Conservation (phyloP, 169 alveolate genomes). For the Cryptosporidium meleagridis region DNA sequence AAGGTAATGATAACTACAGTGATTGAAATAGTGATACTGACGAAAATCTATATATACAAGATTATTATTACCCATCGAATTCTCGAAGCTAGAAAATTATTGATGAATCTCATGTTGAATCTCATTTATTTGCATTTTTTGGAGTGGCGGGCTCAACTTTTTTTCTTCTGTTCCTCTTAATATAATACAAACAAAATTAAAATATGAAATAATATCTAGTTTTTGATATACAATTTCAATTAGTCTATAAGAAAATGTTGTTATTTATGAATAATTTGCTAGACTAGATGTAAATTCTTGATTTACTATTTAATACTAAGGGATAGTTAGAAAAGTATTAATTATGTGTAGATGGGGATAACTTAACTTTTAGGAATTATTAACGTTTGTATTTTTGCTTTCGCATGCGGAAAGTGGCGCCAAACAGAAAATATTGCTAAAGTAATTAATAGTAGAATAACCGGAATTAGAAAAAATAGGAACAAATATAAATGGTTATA, state of each 20-base stretch:
- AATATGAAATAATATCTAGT: no score
- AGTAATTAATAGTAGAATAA: neutral
- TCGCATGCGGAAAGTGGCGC: conserved; percentile 11
- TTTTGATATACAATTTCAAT: no score
- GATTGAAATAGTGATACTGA: neutral
- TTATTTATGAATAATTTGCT: neutral
- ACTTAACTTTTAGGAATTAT: no score
- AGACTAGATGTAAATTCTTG: no score
- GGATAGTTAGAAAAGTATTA: no score
- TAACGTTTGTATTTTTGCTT: no score
- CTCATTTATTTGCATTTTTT: neutral
- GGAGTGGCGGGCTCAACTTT: neutral
- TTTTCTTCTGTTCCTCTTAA: neutral
- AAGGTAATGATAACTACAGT: neutral
- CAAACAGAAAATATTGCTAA: neutral
- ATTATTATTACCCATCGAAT: neutral
- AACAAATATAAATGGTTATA: neutral
- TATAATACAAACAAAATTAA: no score
- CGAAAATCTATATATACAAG: neutral
- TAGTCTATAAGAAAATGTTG: no score
- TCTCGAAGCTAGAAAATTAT: neutral
- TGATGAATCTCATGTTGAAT: no score
- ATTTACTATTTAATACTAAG: no score
- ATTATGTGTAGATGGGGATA: no score
- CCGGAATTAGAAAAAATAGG: neutral